Evolutionary conservation across 306 rosid species (phyloP).

Genomic region (Acacia melanoxylon): DNA sequence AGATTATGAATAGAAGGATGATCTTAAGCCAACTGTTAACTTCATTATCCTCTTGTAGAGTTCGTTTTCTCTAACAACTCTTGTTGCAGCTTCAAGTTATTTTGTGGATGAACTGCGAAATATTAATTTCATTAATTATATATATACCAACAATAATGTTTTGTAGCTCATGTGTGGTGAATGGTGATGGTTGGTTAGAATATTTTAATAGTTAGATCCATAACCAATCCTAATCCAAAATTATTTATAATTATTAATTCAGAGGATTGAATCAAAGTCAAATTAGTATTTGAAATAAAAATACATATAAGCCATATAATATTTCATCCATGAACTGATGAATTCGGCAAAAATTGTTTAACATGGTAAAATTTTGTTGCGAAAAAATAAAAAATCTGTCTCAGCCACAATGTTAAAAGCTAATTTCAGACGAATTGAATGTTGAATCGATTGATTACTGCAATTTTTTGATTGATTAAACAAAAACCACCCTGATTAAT

Average conservation of each 20-base stretch:
- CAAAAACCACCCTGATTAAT: too few relatives aligned
- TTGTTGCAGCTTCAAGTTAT: neutral
- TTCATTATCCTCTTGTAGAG: neutral
- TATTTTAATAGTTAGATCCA: too few relatives aligned
- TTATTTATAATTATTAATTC: neutral
- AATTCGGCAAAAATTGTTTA: neutral
- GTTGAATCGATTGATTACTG: too few relatives aligned
- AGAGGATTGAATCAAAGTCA: neutral
- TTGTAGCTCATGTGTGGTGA: too few relatives aligned
- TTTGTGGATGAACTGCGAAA: neutral
- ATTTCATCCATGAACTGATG: neutral
- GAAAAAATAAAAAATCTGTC: too few relatives aligned
- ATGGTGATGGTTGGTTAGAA: neutral
- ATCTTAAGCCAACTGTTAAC: neutral
- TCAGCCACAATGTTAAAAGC: too few relatives aligned
- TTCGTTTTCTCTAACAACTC: neutral
- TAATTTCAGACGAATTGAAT: too few relatives aligned
- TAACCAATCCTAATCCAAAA: too few relatives aligned
- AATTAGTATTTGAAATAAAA: neutral
- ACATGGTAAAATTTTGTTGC: too few relatives aligned
- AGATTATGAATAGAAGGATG: neutral
- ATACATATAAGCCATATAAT: neutral
- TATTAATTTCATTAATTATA: neutral
- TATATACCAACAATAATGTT: neutral
- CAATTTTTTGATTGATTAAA: too few relatives aligned